Percentiles rank a stretch among this genome's conserved stretches.
phyloP scores from a whole-genome alignment of 805 yeast species.

The Nakazawaea molendinolei region DNA sequence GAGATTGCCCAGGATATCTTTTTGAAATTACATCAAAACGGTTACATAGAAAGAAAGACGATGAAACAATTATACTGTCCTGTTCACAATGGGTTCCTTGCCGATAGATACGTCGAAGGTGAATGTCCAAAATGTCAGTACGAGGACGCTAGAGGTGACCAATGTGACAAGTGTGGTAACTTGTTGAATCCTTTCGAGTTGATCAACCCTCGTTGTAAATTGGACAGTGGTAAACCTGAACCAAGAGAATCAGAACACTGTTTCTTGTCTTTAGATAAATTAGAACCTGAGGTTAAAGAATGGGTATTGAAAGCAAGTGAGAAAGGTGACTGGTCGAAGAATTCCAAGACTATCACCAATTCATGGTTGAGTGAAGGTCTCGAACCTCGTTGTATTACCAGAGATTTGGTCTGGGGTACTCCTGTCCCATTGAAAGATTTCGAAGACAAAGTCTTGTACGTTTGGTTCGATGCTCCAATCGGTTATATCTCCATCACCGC shows the following conservation, averaged over 20 bases:
- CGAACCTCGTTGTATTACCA: constrained; percentile 90
- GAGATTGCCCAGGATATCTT: constrained; percentile 94
- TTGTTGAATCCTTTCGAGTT: constrained; percentile 89
- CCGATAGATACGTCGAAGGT: constrained; percentile 97
- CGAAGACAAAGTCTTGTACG: constrained; percentile 88
- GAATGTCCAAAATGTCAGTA: constrained; percentile 92
- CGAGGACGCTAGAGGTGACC: constrained; percentile 98
- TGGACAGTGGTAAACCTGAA: constrained; percentile 78
- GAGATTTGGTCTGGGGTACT: constrained; percentile 98
- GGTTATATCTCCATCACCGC: constrained; percentile 97
- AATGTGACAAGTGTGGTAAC: constrained; percentile 94
- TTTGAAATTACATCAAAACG: constrained; percentile 66
- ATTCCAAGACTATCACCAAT: constrained; percentile 80
- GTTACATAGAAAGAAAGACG: constrained; percentile 76
- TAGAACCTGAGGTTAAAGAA: constrained; percentile 64
- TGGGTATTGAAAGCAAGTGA: constrained; percentile 69
- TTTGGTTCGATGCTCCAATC: constrained; percentile 98
- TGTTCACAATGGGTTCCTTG: constrained; percentile 82
- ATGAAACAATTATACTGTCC: constrained; percentile 91
- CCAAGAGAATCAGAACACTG: constrained; percentile 80
- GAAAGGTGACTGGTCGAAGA: constrained; percentile 87
- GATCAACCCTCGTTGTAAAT: constrained; percentile 90
- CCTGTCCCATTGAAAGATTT: constrained; percentile 90
- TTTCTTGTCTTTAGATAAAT: constrained; percentile 74
- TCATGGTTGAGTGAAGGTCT: constrained; percentile 94